These are phyloP conservation scores for Hibiscus syriacus DNA, from an alignment of 345 rosid genomes.

Conservation along the genomic window DNA sequence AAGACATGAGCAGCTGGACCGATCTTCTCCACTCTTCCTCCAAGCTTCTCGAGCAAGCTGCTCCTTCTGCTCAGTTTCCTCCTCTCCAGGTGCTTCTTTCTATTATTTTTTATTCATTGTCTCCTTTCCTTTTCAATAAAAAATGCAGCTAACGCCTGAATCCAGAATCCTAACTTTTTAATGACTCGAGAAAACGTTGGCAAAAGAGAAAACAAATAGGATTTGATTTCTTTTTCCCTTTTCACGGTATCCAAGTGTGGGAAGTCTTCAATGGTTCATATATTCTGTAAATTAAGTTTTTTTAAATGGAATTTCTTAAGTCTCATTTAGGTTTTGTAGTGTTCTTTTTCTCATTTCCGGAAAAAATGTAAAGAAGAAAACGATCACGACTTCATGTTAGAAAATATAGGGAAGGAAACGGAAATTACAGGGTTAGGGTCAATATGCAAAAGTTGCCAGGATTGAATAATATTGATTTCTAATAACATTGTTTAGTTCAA, in stretches of 20 bases:
- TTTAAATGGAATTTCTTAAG: no score
- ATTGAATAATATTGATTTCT: background rate
- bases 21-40: constrained; percentile 91
- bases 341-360: no score
- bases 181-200: background rate
- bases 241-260: background rate
- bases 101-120: background rate
- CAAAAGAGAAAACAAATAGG: background rate
- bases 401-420: background rate
- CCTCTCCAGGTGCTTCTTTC: constrained; percentile 71
- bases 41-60: constrained; percentile 92
- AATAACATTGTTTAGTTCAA: background rate
- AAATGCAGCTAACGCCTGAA: background rate
- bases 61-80: constrained; percentile 97
- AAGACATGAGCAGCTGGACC: constrained; percentile 78
- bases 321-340: no score
- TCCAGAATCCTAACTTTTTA: background rate
- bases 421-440: background rate
- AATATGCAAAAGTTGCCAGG: background rate
- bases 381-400: background rate
- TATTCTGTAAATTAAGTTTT: background rate
- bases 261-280: background rate
- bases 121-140: background rate
- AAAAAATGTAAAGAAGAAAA: background rate
- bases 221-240: background rate